Base-by-base conservation (phyloP, 176 grass and related monocot species). In the Tillandsia leiboldiana region DNA sequence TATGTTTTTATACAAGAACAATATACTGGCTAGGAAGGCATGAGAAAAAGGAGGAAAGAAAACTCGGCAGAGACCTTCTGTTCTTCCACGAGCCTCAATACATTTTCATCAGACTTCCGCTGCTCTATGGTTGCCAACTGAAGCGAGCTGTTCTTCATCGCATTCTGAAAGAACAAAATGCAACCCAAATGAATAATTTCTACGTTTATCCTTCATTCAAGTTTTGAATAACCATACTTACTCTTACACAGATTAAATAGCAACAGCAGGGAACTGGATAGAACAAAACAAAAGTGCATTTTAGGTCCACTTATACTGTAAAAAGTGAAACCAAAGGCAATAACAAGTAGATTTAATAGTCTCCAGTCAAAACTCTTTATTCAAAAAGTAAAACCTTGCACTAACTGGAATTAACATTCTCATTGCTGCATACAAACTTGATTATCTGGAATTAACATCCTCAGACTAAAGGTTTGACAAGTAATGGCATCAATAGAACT, bases 141-240 rank as follows among this genome's bases (percentile, higher is more conserved):
- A 73, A 91, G 78, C 49, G 80, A 85, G 53, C 3, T 68, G 1
- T 76, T 81, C 22, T 84, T 82, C 14, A 84, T 81, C n/a, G 81
- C 81, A 81, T 84, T 84, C 88, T 87, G 47, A 51, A 75, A 72
- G 48, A 61, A 58, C 50, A 69, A 72, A 29, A 26, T 49, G 53
- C 47, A 70, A 26, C 47, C 48, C 11, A 63, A 9, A 73, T 51
- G 73, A 23, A 42, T 74, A 10, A 73, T 72, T 51, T 29, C 4
- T 59, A 59, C 1, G 6, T 57, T 17, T 18, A 57, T 20, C 54
- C 20, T 9, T 17, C 7, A 18, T 20, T 15, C 20, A 59, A 59
- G 20, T 20, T n/a, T 59, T 1, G 54, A 59, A 18, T 9, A 9
- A 17, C 9, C 15, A 59, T 20, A 17, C 54, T 59, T 59, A 14